Percentiles rank a stretch among this genome's conserved stretches.
phyloP scores from a whole-genome alignment of 805 yeast species.

The Yamadazyma philogaea region DNA sequence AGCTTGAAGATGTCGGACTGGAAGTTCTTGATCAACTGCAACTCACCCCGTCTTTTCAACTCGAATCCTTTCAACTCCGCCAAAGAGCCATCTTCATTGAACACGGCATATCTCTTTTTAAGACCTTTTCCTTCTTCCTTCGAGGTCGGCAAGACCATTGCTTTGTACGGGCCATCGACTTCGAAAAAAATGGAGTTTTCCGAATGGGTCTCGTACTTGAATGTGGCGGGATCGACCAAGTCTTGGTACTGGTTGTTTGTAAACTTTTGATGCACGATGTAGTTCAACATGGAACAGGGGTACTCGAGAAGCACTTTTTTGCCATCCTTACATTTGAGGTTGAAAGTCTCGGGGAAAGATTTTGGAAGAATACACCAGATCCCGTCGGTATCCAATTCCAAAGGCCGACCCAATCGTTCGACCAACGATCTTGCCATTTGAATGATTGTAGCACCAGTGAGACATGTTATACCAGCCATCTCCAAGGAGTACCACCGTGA shows the following conservation, averaged over 20 bases:
- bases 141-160: slow-evolving; percentile 96
- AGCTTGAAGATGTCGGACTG: slow-evolving; percentile 92
- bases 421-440: slow-evolving; percentile 94
- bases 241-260: slow-evolving; percentile 95
- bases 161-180: slow-evolving; percentile 97
- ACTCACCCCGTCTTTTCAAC: slow-evolving; percentile 93
- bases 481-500: slow-evolving; percentile 99
- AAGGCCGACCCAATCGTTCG: slow-evolving; percentile 89
- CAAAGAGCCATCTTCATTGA: slow-evolving; percentile 87
- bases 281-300: slow-evolving; percentile 95
- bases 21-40: slow-evolving; percentile 88
- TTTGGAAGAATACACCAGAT: slow-evolving; percentile 97
- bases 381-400: slow-evolving; percentile 98
- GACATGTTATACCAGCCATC: slow-evolving; percentile 99
- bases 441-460: slow-evolving; percentile 96
- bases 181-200: slow-evolving; percentile 97
- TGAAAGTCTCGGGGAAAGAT: slow-evolving; percentile 87
- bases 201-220: slow-evolving; percentile 70
- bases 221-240: slow-evolving; percentile 62
- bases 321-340: slow-evolving; percentile 70
- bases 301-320: slow-evolving; percentile 75
- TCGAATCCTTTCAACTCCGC: slow-evolving; percentile 98
- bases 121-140: slow-evolving; percentile 96
- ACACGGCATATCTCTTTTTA: slow-evolving; percentile 95
- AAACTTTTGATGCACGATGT: slow-evolving; percentile 83